Percentiles rank a stretch among this genome's conserved stretches.
Conservation (phyloP, 202 grass and related monocot genomes). For the Eragrostis tef region DNA sequence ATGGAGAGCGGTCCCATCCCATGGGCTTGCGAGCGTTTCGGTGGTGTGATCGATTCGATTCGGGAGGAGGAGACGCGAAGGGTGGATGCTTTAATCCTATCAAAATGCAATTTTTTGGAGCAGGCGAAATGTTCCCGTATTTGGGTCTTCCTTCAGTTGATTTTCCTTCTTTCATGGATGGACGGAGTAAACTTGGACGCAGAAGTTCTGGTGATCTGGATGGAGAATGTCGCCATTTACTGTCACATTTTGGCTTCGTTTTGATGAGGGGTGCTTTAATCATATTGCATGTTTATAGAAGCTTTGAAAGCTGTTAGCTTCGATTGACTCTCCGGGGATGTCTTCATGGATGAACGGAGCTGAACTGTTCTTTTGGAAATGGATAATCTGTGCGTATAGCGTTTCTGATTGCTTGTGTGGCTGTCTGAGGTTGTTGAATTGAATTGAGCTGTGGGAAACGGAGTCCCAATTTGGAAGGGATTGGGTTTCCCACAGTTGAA, state of each 20-base stretch:
- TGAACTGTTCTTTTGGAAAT: not conserved
- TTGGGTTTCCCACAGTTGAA: not conserved
- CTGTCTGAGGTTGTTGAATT: too few species aligned
- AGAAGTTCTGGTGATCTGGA: slow-evolving; percentile 32
- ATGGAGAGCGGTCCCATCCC: slow-evolving; percentile 10
- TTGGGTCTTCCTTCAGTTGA: not conserved
- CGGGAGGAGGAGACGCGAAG: not conserved
- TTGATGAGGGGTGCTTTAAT: too few species aligned
- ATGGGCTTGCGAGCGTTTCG: not conserved
- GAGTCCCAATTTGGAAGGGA: not conserved
- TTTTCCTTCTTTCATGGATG: not conserved
- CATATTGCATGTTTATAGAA: not conserved
- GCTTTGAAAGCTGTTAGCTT: not conserved
- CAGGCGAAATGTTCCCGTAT: not conserved
- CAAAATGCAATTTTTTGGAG: not conserved
- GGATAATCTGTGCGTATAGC: not conserved
- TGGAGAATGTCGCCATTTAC: not conserved
- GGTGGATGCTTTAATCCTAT: too few species aligned
- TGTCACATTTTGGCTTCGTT: not conserved
- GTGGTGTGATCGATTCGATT: not conserved
- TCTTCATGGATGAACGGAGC: not conserved
- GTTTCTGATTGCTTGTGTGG: not conserved
- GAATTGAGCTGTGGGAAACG: not conserved
- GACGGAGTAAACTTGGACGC: not conserved
- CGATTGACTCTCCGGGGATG: not conserved